These are phyloP conservation scores for Lactifluus pinguis DNA, from an alignment of 768 basidiomycete genomes.

Conservation along the genomic window DNA sequence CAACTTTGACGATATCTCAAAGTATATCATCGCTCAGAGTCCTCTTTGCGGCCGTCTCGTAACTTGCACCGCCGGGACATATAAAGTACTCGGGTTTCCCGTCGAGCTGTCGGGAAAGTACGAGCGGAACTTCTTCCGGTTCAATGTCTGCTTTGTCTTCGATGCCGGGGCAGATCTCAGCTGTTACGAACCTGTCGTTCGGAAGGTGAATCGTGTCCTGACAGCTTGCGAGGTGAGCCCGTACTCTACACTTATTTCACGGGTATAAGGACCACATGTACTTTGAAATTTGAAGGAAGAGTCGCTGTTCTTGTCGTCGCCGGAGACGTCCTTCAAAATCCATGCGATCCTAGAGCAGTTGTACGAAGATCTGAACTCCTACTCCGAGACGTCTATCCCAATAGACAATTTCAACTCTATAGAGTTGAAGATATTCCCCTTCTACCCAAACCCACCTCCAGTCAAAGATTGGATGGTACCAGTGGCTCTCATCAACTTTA, in stretches of 20 bases:
- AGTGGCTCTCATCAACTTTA: constrained; percentile 75
- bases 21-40: constrained; percentile 86
- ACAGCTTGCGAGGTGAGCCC: constrained; percentile 77
- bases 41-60: constrained; percentile 84
- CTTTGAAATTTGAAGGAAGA: constrained; percentile 52
- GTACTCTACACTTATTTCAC: not conserved
- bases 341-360: constrained; percentile 89
- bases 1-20: constrained; percentile 85
- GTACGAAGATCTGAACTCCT: constrained; percentile 95
- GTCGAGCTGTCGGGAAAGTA: constrained; percentile 68
- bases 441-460: constrained; percentile 86
- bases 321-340: constrained; percentile 54
- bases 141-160: constrained; percentile 96
- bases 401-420: constrained; percentile 91
- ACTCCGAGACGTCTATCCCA: constrained; percentile 89
- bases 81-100: constrained; percentile 90
- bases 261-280: not conserved
- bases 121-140: constrained; percentile 80
- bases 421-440: constrained; percentile 93
- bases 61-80: constrained; percentile 69
- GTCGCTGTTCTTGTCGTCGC: constrained; percentile 75
- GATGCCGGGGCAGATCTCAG: constrained; percentile 84
- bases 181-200: constrained; percentile 91
- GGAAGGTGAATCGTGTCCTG: constrained; percentile 88
- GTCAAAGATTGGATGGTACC: constrained; percentile 97